phyloP scores from a whole-genome alignment of 768 basidiomycete genomes.

The Glaciozyma martinii region DNA sequence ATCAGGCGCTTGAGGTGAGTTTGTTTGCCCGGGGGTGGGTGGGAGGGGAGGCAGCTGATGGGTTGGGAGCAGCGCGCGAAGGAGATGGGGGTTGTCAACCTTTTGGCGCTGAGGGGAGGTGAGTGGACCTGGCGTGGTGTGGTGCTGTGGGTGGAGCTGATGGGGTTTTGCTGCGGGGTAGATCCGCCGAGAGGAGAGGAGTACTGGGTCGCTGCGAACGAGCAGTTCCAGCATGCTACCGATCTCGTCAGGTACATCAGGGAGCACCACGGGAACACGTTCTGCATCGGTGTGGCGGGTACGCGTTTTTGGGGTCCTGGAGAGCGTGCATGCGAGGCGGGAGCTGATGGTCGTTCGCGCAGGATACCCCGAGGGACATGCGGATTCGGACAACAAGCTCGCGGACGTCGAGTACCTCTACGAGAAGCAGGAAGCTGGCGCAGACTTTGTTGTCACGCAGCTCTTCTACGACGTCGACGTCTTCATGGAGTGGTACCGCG shows the following conservation, averaged over 20 bases:
- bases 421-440: conserved; percentile 84
- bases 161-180: conserved; percentile 37
- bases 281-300: conserved; percentile 95
- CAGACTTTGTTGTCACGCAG: conserved; percentile 92
- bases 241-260: conserved; percentile 91
- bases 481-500: conserved; percentile 71
- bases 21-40: background rate
- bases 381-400: conserved; percentile 54
- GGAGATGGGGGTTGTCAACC: conserved; percentile 69
- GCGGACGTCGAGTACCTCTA: conserved; percentile 55
- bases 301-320: background rate
- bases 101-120: conserved; percentile 90
- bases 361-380: conserved; percentile 89
- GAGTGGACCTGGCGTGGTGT: conserved; percentile 25
- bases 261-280: conserved; percentile 67
- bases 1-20: conserved; percentile 74
- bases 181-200: conserved; percentile 92
- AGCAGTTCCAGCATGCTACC: conserved; percentile 68
- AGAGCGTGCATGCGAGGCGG: background rate
- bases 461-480: conserved; percentile 91
- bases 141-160: background rate
- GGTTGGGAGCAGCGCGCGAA: conserved; percentile 54
- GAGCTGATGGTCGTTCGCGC: background rate
- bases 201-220: conserved; percentile 78
- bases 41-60: background rate